phyloP scores from a whole-genome alignment of 2,329 filamentous ascomycete species.

The Leptographium radiaticola region DNA sequence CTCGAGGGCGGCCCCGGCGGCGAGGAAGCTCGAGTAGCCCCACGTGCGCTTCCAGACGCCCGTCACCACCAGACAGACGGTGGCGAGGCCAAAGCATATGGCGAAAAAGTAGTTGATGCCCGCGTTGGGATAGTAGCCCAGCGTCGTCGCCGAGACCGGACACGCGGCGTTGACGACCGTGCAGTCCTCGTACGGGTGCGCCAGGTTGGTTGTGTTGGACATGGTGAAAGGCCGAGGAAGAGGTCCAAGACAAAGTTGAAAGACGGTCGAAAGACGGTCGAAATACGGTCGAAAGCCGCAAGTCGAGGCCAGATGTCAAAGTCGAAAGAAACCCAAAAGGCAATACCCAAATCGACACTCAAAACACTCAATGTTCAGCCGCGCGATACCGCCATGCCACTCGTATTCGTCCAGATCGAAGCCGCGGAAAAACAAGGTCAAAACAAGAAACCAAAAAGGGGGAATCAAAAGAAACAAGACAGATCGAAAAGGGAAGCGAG shows the following conservation, averaged over 20 bases:
- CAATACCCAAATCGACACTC: too few species aligned
- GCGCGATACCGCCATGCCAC: too few species aligned
- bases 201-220: conserved; percentile 1
- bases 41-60: conserved; percentile 40
- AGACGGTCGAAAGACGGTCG: not conserved
- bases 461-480: not conserved
- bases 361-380: too few species aligned
- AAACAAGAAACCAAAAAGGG: not conserved
- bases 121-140: conserved; percentile 44
- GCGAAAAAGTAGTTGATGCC: conserved; percentile 42
- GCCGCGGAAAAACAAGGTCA: not conserved
- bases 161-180: conserved; percentile 28
- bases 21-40: conserved; percentile 37
- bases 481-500: not conserved
- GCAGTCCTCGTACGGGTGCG: conserved; percentile 19
- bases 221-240: not conserved
- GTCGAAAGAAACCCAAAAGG: too few species aligned
- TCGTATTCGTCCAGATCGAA: not conserved
- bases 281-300: too few species aligned
- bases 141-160: conserved; percentile 37
- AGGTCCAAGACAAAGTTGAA: not conserved
- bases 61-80: conserved; percentile 26
- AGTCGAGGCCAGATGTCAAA: too few species aligned
- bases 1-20: conserved; percentile 37
- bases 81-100: conserved; percentile 31